Base-by-base conservation (phyloP, 164 flowering plant genomes). In the Pachysandra terminalis region DNA sequence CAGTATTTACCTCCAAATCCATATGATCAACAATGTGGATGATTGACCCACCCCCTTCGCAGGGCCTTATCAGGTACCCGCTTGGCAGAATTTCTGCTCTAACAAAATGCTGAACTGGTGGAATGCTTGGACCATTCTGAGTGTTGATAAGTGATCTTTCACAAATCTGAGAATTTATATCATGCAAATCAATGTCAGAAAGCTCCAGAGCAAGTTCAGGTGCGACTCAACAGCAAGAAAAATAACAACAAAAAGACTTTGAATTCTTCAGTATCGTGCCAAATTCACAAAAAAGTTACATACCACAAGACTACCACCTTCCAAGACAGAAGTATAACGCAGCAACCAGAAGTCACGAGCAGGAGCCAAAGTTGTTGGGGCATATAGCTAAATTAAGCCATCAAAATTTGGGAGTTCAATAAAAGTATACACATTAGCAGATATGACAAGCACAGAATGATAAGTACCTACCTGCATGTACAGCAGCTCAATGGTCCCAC, bases 301-400 rank as follows among this genome's bases (percentile, higher is more conserved):
- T 81, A 85, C 92, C 90, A 88, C 93, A 64, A 88, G 86, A 67
- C 90, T 88, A 22, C 90, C 93, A 75, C 86, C 93, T 69, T 86
- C 90, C 82, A 86, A 63, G 65, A 73, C 81, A 65, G 91, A 84
- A 24, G 91, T 89, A 59, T 82, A 89, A 51, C 91, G 86, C 73
- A 89, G 76, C 79, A 83, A 63, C 94, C 94, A 89, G 77, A 89
- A 89, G 71, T 89, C 91, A 64, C 91, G 88, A 55, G 91, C 91
- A 54, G 88, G 84, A 17, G 94, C 91, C 76, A 89, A 74, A 52
- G 94, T 89, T 26, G 94, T 89, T 1, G 86, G 91, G 1, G 94
- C 94, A 82, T 85, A 89, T 45, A 84, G 81, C 94, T 89, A 66
- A 60, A 57, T 14, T 23, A 60, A 67, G 56, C 15, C 54, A 60